phyloP scores from a whole-genome alignment of 306 rosid genomes.

The Cucumis hystrix region DNA sequence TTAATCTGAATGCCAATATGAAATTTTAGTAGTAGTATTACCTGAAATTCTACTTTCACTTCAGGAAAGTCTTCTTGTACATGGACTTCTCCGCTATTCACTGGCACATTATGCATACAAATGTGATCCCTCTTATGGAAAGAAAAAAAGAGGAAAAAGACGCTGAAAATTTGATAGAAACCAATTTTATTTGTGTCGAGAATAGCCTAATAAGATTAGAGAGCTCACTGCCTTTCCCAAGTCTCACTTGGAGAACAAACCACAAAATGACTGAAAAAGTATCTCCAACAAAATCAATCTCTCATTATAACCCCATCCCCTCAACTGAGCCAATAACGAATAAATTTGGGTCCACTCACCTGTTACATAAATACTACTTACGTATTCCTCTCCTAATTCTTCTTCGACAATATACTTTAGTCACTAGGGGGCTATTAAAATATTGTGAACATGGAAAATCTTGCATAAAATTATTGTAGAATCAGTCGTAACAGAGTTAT shows the following conservation, averaged over 20 bases:
- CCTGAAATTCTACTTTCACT: constrained; percentile 85
- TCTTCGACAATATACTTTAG: not conserved
- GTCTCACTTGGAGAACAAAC: not conserved
- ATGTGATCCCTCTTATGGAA: not conserved
- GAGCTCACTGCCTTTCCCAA: not conserved
- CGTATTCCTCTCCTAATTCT: not conserved
- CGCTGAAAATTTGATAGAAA: not conserved
- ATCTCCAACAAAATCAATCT: not conserved
- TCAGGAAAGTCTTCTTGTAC: constrained; percentile 73
- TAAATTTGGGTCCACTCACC: not conserved
- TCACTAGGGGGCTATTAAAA: not conserved
- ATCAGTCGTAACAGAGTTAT: not conserved
- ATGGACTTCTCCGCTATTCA: constrained; percentile 33
- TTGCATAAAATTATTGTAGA: not conserved
- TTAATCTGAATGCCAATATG: not conserved
- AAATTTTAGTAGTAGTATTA: constrained; percentile 12
- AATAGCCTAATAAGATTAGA: not conserved
- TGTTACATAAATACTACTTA: not conserved
- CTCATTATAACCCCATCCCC: not conserved
- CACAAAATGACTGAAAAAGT: not conserved
- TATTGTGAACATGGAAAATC: not conserved
- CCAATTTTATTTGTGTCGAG: not conserved
- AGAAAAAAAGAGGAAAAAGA: not conserved
- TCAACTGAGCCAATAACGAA: not conserved
- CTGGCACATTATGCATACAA: constrained; percentile 30